phyloP scores from a whole-genome alignment of 2,329 filamentous ascomycete genomes.

The Botrytis sinoallii region DNA sequence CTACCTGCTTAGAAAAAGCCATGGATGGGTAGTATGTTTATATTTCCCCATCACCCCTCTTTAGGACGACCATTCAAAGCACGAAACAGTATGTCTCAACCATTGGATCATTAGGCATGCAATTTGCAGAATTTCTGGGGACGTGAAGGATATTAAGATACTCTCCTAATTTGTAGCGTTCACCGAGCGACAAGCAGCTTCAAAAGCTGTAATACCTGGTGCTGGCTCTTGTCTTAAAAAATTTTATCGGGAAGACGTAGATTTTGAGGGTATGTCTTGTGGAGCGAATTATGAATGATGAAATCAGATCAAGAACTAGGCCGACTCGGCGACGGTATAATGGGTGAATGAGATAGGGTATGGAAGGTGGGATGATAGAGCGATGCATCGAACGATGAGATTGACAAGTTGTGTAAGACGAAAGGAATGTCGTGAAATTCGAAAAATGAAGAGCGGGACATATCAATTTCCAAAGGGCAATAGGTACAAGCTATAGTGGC shows the following conservation, averaged over 20 bases:
- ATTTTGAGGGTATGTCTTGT: not conserved
- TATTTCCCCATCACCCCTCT: not conserved
- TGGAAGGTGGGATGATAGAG: not conserved
- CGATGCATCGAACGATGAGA: not conserved
- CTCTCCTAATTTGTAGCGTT: not conserved
- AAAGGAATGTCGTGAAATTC: not conserved
- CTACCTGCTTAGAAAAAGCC: not conserved
- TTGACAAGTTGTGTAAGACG: not conserved
- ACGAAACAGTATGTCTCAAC: not conserved
- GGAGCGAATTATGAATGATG: not conserved
- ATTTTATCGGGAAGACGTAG: not conserved
- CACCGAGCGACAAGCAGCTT: not conserved
- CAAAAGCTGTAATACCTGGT: not conserved
- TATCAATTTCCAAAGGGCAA: not conserved
- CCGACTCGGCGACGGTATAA: not conserved
- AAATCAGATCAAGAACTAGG: not conserved
- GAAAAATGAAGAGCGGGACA: not conserved
- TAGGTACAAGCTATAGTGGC: not conserved
- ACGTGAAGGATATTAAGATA: not conserved
- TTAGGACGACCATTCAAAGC: not conserved
- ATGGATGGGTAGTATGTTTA: not conserved
- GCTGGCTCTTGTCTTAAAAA: too few relatives aligned
- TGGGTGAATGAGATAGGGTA: not conserved
- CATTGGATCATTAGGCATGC: not conserved
- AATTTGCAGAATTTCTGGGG: not conserved